Percentiles rank a stretch among this genome's conserved stretches.
These are phyloP conservation scores for Podospora comata DNA, from an alignment of 495 filamentous ascomycete species.

Conservation along the genomic window DNA sequence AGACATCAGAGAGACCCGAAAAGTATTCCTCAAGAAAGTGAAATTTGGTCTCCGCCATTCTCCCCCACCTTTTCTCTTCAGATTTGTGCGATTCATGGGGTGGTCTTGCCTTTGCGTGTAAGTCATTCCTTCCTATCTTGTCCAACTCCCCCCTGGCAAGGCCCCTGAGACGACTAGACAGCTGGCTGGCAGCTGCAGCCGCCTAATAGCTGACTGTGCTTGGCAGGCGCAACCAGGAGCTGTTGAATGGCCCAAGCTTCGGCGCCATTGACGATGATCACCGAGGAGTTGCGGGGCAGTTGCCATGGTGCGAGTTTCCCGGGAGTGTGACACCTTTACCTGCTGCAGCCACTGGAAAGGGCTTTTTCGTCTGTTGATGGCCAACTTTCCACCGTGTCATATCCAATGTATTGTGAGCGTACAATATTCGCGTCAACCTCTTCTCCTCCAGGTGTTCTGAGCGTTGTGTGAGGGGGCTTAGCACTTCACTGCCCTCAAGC, in stretches of 20 bases:
- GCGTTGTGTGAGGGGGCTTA: constrained; percentile 1
- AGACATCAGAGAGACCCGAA: not conserved
- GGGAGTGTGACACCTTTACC: constrained; percentile 4
- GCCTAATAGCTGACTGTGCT: not conserved
- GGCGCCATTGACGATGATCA: constrained; percentile 5
- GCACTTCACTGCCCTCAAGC: constrained; percentile 1
- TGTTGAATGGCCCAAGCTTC: not conserved
- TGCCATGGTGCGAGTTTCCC: constrained; percentile 2
- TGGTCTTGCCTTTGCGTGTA: constrained; percentile 9
- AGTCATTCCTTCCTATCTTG: constrained; percentile 23
- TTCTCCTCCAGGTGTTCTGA: not conserved
- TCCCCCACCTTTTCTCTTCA: not conserved
- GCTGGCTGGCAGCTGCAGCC: not conserved
- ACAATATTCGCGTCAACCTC: not conserved
- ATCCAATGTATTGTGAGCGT: not conserved
- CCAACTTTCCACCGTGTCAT: not conserved
- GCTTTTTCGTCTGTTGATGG: not conserved
- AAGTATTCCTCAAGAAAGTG: not conserved
- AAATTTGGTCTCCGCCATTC: not conserved
- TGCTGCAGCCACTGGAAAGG: not conserved
- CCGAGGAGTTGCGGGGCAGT: constrained; percentile 6
- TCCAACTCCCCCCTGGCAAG: not conserved
- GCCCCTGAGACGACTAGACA: not conserved
- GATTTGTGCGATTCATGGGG: not conserved
- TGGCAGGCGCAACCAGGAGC: not conserved